phyloP scores from a whole-genome alignment of 2,329 filamentous ascomycete genomes.

The Diaporthe australafricana region DNA sequence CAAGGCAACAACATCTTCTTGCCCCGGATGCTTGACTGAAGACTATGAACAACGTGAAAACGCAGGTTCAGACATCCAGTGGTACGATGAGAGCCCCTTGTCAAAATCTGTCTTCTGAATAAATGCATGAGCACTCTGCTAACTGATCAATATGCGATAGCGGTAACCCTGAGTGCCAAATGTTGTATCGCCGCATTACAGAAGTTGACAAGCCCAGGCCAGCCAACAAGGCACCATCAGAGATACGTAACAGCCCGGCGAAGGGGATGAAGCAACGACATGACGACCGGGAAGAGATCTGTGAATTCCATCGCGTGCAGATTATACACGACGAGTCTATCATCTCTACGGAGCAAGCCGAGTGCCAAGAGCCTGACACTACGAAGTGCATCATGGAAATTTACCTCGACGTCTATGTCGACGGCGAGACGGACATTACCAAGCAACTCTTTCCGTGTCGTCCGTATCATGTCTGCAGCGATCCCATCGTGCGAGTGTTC shows the following conservation, averaged over 20 bases:
- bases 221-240: neutral
- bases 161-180: neutral
- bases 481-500: conserved; percentile 42
- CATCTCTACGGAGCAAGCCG: neutral
- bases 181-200: neutral
- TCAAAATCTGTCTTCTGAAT: no score
- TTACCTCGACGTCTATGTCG: neutral
- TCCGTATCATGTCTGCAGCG: conserved; percentile 43
- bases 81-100: neutral
- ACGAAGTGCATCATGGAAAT: neutral
- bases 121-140: neutral
- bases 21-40: conserved; percentile 12
- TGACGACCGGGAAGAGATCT: neutral
- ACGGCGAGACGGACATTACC: conserved; percentile 44
- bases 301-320: conserved; percentile 2
- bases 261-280: neutral
- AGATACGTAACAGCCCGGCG: neutral
- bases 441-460: conserved; percentile 46
- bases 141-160: neutral
- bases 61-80: neutral
- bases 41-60: no score
- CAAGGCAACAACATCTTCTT: neutral
- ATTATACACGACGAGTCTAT: neutral
- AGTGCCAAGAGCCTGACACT: neutral
- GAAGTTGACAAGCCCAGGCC: neutral